Percentiles rank a stretch among this genome's conserved stretches.
phyloP scores from a whole-genome alignment of 2,329 filamentous ascomycete genomes.

The Penicillium sp. region DNA sequence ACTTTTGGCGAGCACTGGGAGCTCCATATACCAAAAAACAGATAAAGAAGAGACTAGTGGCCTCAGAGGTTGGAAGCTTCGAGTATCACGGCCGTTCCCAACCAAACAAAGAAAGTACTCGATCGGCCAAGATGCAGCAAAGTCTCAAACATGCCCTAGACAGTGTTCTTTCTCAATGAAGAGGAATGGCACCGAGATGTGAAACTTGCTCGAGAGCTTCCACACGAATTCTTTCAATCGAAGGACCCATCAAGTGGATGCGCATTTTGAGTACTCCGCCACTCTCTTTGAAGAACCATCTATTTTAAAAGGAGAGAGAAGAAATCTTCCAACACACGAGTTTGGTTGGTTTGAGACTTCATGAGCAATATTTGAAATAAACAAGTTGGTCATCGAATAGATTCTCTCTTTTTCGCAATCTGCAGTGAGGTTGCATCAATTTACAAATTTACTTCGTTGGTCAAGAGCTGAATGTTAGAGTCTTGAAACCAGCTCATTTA shows the following conservation, averaged over 20 bases:
- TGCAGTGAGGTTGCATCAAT: no score
- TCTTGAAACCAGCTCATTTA: no score
- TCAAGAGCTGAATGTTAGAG: no score
- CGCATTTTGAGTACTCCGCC: neutral
- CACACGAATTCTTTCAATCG: neutral
- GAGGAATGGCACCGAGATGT: neutral
- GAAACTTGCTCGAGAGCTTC: neutral
- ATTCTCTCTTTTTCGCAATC: no score
- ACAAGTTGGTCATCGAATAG: no score
- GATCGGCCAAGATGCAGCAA: neutral
- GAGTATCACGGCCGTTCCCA: neutral
- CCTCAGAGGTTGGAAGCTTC: neutral
- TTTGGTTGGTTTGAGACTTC: rapidly evolving
- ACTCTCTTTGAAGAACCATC: neutral
- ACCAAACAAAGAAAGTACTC: neutral
- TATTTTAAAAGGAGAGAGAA: neutral
- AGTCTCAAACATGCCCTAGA: neutral
- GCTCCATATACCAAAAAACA: neutral
- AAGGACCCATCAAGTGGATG: neutral
- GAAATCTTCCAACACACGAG: neutral
- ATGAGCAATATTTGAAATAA: neutral
- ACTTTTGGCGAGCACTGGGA: neutral
- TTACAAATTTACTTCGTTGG: no score
- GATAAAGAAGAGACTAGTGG: neutral
- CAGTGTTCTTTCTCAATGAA: neutral